Percentiles rank a stretch among this genome's conserved stretches.
Conservation (phyloP, 371 early-diverging fungal species). For the Mucor plumbeus region DNA sequence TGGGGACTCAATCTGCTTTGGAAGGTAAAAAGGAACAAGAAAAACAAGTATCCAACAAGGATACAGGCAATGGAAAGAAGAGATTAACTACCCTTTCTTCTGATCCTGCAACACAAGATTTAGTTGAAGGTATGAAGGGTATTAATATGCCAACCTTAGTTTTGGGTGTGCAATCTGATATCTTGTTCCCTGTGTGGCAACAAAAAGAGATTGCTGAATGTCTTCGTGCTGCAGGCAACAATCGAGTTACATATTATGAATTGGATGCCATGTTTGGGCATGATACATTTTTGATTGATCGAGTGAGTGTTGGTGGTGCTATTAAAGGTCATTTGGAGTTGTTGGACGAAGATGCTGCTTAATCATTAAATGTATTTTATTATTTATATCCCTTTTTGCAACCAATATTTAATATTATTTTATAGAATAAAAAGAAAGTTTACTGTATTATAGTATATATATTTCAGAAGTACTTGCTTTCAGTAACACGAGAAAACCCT, state of each 20-base stretch:
- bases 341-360: slow-evolving; percentile 29
- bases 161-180: slow-evolving; percentile 93
- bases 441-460: too few species aligned
- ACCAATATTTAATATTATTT: neutral
- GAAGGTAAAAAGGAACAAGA: slow-evolving; percentile 26
- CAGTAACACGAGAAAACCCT: neutral
- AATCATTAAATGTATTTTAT: neutral
- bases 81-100: slow-evolving; percentile 36
- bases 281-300: slow-evolving; percentile 94
- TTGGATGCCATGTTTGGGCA: slow-evolving; percentile 97
- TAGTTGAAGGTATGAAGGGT: slow-evolving; percentile 60
- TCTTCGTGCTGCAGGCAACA: slow-evolving; percentile 82
- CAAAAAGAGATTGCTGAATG: slow-evolving; percentile 94
- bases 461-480: too few species aligned
- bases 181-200: slow-evolving; percentile 94
- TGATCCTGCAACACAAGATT: slow-evolving; percentile 58
- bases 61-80: slow-evolving; percentile 6
- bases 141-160: slow-evolving; percentile 83
- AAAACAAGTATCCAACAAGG: neutral
- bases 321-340: slow-evolving; percentile 92
- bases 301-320: slow-evolving; percentile 89
- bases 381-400: neutral
- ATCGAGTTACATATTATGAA: slow-evolving; percentile 92
- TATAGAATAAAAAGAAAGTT: neutral
- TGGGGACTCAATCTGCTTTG: slow-evolving; percentile 42